These are phyloP conservation scores for Saccharum hybrid DNA, from an alignment of 202 grass and related monocot genomes.

Conservation along the genomic window DNA sequence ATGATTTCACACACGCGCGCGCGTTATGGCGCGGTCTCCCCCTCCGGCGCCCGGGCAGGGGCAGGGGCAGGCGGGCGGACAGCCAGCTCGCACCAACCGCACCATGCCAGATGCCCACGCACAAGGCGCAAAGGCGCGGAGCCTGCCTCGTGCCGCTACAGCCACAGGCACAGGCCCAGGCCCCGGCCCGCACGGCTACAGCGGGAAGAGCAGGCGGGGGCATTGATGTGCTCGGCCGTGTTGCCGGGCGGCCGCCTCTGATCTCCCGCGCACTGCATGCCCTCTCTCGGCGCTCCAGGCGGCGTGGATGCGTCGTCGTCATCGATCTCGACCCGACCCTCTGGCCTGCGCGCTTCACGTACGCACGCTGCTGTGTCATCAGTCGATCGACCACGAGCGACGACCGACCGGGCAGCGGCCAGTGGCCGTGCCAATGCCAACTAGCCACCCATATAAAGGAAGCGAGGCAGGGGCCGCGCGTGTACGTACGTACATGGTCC, in stretches of 20 bases:
- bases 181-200: not conserved
- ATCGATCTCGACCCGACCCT: not conserved
- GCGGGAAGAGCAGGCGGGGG: not conserved
- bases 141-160: not conserved
- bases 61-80: not conserved
- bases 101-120: not conserved
- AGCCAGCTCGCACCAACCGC: slow-evolving; percentile 13
- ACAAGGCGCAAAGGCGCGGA: not conserved
- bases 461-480: not conserved
- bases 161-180: not conserved
- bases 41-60: too few relatives aligned
- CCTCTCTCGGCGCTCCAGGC: not conserved
- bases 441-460: slow-evolving; percentile 30
- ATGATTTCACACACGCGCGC: slow-evolving; percentile 48
- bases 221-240: not conserved
- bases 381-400: not conserved
- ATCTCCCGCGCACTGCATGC: too few relatives aligned
- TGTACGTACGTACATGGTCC: slow-evolving; percentile 24
- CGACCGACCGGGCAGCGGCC: too few relatives aligned
- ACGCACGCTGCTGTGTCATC: not conserved
- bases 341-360: not conserved
- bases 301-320: not conserved
- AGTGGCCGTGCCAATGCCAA: too few relatives aligned
- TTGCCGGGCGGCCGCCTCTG: not conserved
- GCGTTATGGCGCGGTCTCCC: slow-evolving; percentile 23